Percentiles rank a stretch among this genome's conserved stretches.
Conservation (phyloP, 768 basidiomycete species). For the Suillus plorans region DNA sequence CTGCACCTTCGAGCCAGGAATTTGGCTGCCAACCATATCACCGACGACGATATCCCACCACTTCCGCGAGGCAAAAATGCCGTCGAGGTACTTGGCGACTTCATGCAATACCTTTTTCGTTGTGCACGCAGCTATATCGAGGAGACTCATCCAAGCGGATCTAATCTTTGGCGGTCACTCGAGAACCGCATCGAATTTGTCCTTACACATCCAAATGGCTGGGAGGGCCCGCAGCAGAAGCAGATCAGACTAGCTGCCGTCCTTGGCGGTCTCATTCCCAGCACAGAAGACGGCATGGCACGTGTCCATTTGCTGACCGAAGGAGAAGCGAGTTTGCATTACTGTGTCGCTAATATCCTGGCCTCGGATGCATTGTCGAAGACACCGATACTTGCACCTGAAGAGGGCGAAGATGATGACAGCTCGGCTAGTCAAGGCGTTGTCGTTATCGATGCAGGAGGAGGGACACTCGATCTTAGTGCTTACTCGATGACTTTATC, state of each 20-base stretch:
- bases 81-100: constrained; percentile 46
- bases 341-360: constrained; percentile 48
- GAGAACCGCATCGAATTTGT: constrained; percentile 47
- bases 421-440: constrained; percentile 33
- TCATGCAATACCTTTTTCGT: constrained; percentile 43
- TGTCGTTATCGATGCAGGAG: constrained; percentile 53
- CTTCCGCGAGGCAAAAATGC: constrained; percentile 43
- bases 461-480: constrained; percentile 44
- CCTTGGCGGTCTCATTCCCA: constrained; percentile 48
- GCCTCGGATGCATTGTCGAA: constrained; percentile 31
- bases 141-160: constrained; percentile 45
- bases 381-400: constrained; percentile 14
- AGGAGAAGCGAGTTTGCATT: constrained; percentile 63
- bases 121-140: constrained; percentile 48
- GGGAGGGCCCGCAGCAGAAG: constrained; percentile 60
- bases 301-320: constrained; percentile 61
- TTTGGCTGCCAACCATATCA: constrained; percentile 29
- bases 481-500: constrained; percentile 41
- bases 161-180: constrained; percentile 44
- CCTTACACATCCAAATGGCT: constrained; percentile 64
- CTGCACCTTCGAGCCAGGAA: constrained; percentile 39
- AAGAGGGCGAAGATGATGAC: constrained; percentile 21
- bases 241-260: constrained; percentile 56
- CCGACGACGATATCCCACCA: constrained; percentile 36
- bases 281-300: constrained; percentile 36